Evolutionary conservation across 2,329 filamentous ascomycete species (phyloP), one percentile per base, ranked within the genome.

Genomic region (Tolypocladium tropicale): DNA sequence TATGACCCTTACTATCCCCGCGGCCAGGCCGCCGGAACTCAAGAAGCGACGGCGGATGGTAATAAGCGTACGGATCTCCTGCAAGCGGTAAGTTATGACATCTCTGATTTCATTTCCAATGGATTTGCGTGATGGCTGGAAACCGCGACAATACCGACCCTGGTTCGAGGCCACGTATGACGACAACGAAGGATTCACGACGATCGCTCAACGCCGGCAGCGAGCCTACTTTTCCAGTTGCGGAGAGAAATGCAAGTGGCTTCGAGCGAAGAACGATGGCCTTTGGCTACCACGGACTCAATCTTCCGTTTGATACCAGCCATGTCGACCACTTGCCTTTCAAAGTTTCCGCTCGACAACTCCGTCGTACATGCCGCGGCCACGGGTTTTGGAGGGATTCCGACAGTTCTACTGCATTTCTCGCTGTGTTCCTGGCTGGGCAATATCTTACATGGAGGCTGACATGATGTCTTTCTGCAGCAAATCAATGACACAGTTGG

Each of bases 401-500:
- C 10, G 46, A 9, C n/a, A n/a, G 7, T 18, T 7, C 18, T 11
- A n/a, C n/a, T 33, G 28, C 46, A n/a, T 32, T 3, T 14, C 18
- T 33, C 18, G 28, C 46, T 21, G 28, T n/a, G 46, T 50, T 33
- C 4, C 3, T 50, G 18, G 10, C 28, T 32, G 28, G 18, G 46
- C n/a, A n/a, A n/a, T n/a, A n/a, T 33, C 46, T 21, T 11, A 50
- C 28, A 7, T 14, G 28, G 28, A 50, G 32, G 56, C 56, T 54
- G 52, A 59, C 57, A 64, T 67, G 56, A 63, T 58, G 53, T 53
- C 48, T 36, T 2, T 52, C 34, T 48, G 32, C 71, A 99, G 94
- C 89, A 97, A 95, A 96, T 99, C 74, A 88, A 97, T 73, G 89
- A 92, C 69, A 96, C 93, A 53, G 90, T 96, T 67, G 87, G 87